phyloP scores from a whole-genome alignment of 768 basidiomycete species.

The Sporobolomyces phaffii region DNA sequence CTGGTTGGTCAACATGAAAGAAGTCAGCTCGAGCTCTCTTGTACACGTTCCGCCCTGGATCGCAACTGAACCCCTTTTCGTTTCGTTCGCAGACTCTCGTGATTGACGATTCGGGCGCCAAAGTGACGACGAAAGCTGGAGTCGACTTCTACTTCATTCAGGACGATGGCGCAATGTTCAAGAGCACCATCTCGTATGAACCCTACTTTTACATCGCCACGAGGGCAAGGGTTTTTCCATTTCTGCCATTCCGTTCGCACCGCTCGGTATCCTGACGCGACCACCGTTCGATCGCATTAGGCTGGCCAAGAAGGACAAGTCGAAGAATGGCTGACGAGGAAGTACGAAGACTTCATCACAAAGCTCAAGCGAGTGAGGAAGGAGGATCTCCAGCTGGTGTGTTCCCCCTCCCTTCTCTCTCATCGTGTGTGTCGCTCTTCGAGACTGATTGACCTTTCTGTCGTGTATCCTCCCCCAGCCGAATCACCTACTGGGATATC shows the following conservation, averaged over 20 bases:
- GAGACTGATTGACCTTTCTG: no score
- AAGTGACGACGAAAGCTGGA: conserved; percentile 75
- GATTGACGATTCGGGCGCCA: conserved; percentile 63
- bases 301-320: conserved; percentile 76
- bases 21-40: conserved; percentile 52
- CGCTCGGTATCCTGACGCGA: not conserved
- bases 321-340: conserved; percentile 92
- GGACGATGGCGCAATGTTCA: conserved; percentile 95
- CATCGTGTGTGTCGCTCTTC: not conserved
- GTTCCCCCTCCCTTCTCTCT: conserved; percentile 17
- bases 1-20: conserved; percentile 98
- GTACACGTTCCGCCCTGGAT: no score
- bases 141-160: conserved; percentile 97
- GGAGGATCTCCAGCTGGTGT: conserved; percentile 76
- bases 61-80: not conserved
- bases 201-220: conserved; percentile 91
- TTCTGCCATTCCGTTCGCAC: not conserved
- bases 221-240: conserved; percentile 57
- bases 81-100: conserved; percentile 63
- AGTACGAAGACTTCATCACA: conserved; percentile 77
- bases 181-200: conserved; percentile 83
- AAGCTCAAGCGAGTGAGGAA: conserved; percentile 75
- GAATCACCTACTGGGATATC: conserved; percentile 94
- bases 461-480: no score
- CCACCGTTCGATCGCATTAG: no score